Base-by-base conservation (phyloP, 2,329 filamentous ascomycete genomes). In the Apiospora malaysiana region DNA sequence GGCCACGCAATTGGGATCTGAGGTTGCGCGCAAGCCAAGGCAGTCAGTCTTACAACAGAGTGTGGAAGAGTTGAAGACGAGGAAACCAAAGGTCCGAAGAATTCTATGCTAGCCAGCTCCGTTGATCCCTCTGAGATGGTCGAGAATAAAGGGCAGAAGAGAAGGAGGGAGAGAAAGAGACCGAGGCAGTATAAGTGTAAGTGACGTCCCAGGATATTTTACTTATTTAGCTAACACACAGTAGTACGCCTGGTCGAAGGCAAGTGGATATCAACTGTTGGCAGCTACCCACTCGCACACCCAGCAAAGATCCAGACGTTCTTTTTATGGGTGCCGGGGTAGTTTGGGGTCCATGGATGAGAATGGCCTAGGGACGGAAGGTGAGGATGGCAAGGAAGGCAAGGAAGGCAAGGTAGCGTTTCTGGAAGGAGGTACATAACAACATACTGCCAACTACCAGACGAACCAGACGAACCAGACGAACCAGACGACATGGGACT, bases 311-410 rank as follows among this genome's bases (percentile, higher is more conserved):
- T 59, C 47, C 47, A 27, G 47, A 25, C 47, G 49, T 56, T 51
- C 56, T 63, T 63, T 63, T 63, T 47, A 63, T 63, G 56, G 56
- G 32, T 63, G 56, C 56, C 32, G 56, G 56, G 56, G 56, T 63
- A 59, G 51, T 25, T 59, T 59, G 32, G 51, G n/a, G n/a, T n/a
- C n/a, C n/a, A n/a, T n/a, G n/a, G 51, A 59, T 59, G 51, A 18
- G 16, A 59, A 37, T 18, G 27, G 51, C 51, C 51, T 59, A 59
- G 51, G 27, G 32, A 59, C 25, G 23, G 23, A 51, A 51, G 47
- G 6, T 6, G 32, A 32, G 32, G 42, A 42, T 4, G 40, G 2
- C 8, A 42, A 42, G 40, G 40, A 14, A 16, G 42, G 8, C 16
- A 45, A 45, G 42, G 42, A 45, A 18, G 42, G 8, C 42, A 14